phyloP scores from a whole-genome alignment of 192 early-diverging fungal genomes.

The Linderina pennispora region DNA sequence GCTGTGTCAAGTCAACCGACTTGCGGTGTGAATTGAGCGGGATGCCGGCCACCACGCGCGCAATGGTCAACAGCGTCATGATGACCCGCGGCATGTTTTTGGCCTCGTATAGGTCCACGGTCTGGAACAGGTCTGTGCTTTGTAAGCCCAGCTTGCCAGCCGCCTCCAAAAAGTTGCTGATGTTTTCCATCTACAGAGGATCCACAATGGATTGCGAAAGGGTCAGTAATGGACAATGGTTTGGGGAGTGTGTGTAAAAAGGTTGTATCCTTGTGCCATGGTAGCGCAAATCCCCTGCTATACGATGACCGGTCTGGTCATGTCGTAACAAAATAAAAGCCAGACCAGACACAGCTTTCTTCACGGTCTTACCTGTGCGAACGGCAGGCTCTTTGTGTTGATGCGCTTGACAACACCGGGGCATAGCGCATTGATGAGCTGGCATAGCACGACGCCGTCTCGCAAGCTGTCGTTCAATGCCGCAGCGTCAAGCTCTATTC shows the following conservation, averaged over 20 bases:
- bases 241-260: background rate
- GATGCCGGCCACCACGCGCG: constrained; percentile 52
- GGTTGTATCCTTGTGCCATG: too few species aligned
- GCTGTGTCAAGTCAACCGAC: constrained; percentile 22
- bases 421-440: constrained; percentile 68
- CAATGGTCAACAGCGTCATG: constrained; percentile 67
- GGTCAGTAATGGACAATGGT: background rate
- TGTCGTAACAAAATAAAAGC: constrained; percentile 1
- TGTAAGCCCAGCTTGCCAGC: constrained; percentile 67
- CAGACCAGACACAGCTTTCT: background rate
- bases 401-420: constrained; percentile 71
- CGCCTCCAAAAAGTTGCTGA: constrained; percentile 65
- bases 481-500: constrained; percentile 47
- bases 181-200: constrained; percentile 73
- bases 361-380: constrained; percentile 63
- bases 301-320: too few species aligned
- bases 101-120: constrained; percentile 73
- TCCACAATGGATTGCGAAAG: background rate
- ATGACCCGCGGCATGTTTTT: constrained; percentile 74
- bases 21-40: constrained; percentile 41
- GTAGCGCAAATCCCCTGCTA: too few species aligned
- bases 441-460: constrained; percentile 75
- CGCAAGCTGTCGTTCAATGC: constrained; percentile 58
- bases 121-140: constrained; percentile 71
- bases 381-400: constrained; percentile 63